Base-by-base conservation (phyloP, 352 stramenopile species). In the Phytopythium helicoides region DNA sequence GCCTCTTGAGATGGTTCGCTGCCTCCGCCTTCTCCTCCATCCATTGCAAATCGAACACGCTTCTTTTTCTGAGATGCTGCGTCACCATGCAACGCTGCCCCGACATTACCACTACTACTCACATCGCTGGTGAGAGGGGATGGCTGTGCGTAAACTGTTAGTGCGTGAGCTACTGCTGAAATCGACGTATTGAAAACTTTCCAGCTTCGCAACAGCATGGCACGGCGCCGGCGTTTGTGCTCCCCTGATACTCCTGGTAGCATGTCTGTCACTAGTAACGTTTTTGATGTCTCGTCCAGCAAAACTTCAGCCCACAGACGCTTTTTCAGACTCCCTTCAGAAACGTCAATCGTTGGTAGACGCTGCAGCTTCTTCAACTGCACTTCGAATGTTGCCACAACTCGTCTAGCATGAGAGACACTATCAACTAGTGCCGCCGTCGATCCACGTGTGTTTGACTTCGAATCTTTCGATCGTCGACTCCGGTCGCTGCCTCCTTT, bases 241-340 rank as follows among this genome's bases (percentile, higher is more conserved):
- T 90, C 84, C 1, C 68, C 73, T 4, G 84, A 94, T 33, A 68
- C 71, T 4, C 84, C 84, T 26, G 84, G 84, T 0, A 94, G 63
- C 61, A 91, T 81, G 61, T 94, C 84, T 5, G 81, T 94, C 26
- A 94, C 77, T 15, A 87, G 52, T 16, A 94, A 63, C 3, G 80
- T 90, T 57, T 94, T 94, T 2, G 81, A 88, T 7, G 84, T 81
- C 53, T 89, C 79, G 22, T 92, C 81, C 4, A 94, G 68, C 26
- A 82, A 39, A 5, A 94, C 81, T 70, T 92, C 80, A 19, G 85
- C 70, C 80, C 81, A 94, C 21, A 94, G 56, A 14, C 84, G 66
- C 39, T 75, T 84, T 33, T 83, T 83, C 15, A 54, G 16, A 35
- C 83, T 76, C 4, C 73, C 73, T 35, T 89, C 76, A 31, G 66